Evolutionary conservation across 1,284 basidiomycete species (phyloP), one percentile per base, ranked within the genome.

Genomic region (Fomitiporia mediterranea): DNA sequence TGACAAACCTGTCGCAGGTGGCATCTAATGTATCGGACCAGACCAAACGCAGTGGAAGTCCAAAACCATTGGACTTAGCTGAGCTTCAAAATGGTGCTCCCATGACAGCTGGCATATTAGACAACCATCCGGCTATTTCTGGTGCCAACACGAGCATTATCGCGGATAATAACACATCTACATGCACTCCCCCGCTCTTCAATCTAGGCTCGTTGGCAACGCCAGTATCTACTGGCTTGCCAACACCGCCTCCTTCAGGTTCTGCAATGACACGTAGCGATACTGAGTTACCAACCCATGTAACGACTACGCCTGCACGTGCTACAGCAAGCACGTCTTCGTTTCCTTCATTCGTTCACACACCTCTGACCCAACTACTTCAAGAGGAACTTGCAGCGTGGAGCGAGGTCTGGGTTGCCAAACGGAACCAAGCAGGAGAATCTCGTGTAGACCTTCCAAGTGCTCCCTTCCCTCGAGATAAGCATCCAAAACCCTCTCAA

Each of bases 381-480:
- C 32, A 46, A 13, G 53, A 55, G 38, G 53, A 55, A 23, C 53
- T 35, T 6, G 23, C 34, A 17, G 46, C 37, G 23, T 55, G 53
- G 53, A 17, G 37, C n/a, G 53, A 55, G 42, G 53, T 27, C 2
- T 35, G 17, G 21, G 44, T 37, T 23, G 11, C 23, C n/a, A 54
- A 54, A n/a, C 44, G 17, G 7, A 47, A 37, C 15, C 32, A 27
- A 21, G n/a, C 28, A 11, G 42, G 15, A n/a, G n/a, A n/a, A n/a
- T n/a, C n/a, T n/a, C n/a, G n/a, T n/a, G n/a, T n/a, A n/a, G n/a
- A n/a, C n/a, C n/a, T n/a, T n/a, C n/a, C n/a, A n/a, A n/a, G n/a
- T n/a, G n/a, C n/a, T n/a, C n/a, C n/a, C n/a, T n/a, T n/a, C n/a
- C n/a, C n/a, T n/a, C n/a, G n/a, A n/a, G n/a, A n/a, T n/a, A n/a